phyloP scores from a whole-genome alignment of 352 stramenopile genomes.

The Plasmopara halstedii region DNA sequence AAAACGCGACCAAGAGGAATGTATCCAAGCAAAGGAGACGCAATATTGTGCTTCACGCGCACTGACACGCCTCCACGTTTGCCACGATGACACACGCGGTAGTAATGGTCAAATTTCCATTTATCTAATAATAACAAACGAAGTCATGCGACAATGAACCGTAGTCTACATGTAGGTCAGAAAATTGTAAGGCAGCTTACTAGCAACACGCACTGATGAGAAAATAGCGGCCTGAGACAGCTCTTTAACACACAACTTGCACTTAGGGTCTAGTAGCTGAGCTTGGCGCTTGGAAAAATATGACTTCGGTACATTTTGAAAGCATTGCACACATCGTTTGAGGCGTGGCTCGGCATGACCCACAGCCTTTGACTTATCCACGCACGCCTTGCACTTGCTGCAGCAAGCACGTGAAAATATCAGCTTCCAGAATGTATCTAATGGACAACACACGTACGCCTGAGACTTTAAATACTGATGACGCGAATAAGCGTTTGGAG shows the following conservation, averaged over 20 bases:
- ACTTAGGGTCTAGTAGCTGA: slow-evolving; percentile 58
- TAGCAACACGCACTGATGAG: slow-evolving; percentile 18
- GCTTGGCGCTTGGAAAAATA: slow-evolving; percentile 70
- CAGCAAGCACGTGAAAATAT: neutral
- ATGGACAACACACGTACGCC: slow-evolving; percentile 15
- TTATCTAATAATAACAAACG: slow-evolving; percentile 25
- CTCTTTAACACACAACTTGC: slow-evolving; percentile 39
- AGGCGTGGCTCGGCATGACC: slow-evolving; percentile 19
- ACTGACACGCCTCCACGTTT: slow-evolving; percentile 60
- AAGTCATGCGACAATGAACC: neutral
- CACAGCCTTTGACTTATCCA: slow-evolving; percentile 21
- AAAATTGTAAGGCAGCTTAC: slow-evolving; percentile 7
- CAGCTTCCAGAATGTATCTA: neutral
- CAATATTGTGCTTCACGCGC: slow-evolving; percentile 59
- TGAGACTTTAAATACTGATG: slow-evolving; percentile 39
- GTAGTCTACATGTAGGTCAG: neutral
- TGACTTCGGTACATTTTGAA: slow-evolving; percentile 47
- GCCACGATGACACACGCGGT: slow-evolving; percentile 60
- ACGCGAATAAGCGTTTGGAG: slow-evolving; percentile 29
- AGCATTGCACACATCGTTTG: slow-evolving; percentile 72
- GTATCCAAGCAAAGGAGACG: slow-evolving; percentile 48
- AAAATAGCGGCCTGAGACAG: slow-evolving; percentile 31
- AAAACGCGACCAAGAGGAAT: slow-evolving; percentile 65
- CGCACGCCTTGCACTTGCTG: slow-evolving; percentile 60
- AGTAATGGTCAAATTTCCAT: slow-evolving; percentile 56